Base-by-base conservation (phyloP, 805 yeast genomes). In the Myxozyma kluyveri region DNA sequence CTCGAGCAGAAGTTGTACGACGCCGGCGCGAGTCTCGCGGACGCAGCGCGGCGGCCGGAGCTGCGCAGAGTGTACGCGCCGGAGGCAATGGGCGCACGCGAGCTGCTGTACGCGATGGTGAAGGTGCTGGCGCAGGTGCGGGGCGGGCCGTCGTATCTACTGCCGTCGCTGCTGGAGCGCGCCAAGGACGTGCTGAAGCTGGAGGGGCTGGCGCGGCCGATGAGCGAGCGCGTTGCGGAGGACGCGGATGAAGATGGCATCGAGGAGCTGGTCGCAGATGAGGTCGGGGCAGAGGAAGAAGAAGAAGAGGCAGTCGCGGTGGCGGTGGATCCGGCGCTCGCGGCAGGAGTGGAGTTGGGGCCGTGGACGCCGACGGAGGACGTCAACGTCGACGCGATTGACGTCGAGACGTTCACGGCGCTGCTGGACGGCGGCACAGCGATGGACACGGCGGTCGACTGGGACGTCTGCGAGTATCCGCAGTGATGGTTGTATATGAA, bases 1-100 rank as follows among this genome's bases (percentile, higher is more conserved):
- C 5, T 38, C 17, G 39, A 38, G 23, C 42, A 38, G 22, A 38
- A 38, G n/a, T n/a, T 38, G 23, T 38, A 6, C n/a, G 42, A 38
- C 22, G 14, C 23, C 23, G 42, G 42, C 14, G 42, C 14, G 4
- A 9, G 42, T n/a, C 4, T 38, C 9, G 19, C n/a, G 14, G 42
- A 38, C 23, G 7, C 4, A 4, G 6, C 42, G 10, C 42, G 19
- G 4, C 14, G n/a, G n/a, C n/a, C n/a, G n/a, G n/a, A n/a, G n/a
- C n/a, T 38, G 19, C 14, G 7, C 39, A 12, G 14, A 6, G n/a
- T 27, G 23, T 4, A 12, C 14, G 19, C 10, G 5, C 6, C 42
- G 19, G 7, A 4, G 5, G 42, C 21, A 5, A 4, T n/a, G 4
- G 42, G 42, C 23, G 17, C 23, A 6, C 19, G 14, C 5, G 42